Evolutionary conservation across 139 green algal species (phyloP).

Genomic region (Chlorella vulgaris): DNA sequence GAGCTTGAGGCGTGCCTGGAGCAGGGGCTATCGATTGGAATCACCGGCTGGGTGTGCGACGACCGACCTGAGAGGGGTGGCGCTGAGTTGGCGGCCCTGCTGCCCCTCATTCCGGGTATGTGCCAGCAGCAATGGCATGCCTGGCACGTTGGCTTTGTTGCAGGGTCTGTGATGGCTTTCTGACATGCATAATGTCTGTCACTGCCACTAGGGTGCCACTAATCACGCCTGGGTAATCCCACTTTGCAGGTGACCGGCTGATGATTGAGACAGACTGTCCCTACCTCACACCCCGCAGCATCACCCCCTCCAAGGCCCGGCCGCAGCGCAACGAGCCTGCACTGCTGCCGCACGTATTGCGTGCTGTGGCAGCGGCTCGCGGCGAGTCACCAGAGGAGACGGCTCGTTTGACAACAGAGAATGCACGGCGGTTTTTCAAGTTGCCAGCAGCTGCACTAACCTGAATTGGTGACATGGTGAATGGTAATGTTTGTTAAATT

Average conservation of each 20-base stretch:
- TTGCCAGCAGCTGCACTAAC: background rate
- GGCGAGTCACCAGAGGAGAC: constrained; percentile 48
- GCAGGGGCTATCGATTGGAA: constrained; percentile 70
- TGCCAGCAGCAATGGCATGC: background rate
- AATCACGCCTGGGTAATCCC: no score
- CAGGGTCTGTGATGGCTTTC: no score
- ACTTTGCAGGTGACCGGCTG: constrained; percentile 55
- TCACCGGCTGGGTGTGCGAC: constrained; percentile 81
- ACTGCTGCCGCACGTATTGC: constrained; percentile 72
- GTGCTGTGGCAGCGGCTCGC: constrained; percentile 51
- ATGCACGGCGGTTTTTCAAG: constrained; percentile 50
- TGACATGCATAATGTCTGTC: no score
- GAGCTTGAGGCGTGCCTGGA: constrained; percentile 65
- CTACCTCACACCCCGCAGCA: constrained; percentile 69
- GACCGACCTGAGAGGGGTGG: constrained; percentile 70
- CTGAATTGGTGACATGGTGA: background rate
- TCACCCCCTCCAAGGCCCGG: constrained; percentile 38
- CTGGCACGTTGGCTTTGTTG: no score
- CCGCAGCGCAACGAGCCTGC: constrained; percentile 70
- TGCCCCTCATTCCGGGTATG: constrained; percentile 50
- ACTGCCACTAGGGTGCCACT: no score
- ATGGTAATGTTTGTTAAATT: background rate
- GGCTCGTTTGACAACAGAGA: constrained; percentile 41
- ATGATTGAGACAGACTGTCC: constrained; percentile 84
- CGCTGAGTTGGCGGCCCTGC: constrained; percentile 64